phyloP scores from a whole-genome alignment of 1,284 basidiomycete genomes.

The Takashimella tepidaria region DNA sequence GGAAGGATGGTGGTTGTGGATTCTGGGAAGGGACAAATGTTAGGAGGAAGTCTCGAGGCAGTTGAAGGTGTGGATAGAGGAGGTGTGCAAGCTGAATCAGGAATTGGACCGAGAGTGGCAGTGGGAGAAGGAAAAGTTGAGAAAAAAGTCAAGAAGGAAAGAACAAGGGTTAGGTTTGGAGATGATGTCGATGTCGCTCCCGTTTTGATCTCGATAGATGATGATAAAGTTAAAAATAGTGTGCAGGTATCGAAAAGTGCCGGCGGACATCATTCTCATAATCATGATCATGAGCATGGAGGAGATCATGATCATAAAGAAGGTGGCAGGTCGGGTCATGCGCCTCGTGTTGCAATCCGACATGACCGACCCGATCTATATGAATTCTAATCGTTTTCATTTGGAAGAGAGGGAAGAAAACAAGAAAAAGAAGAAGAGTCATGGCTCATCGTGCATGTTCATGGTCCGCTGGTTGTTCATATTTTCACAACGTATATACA shows the following conservation, averaged over 20 bases:
- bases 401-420: no score
- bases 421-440: no score
- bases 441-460: no score
- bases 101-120: conserved; percentile 1
- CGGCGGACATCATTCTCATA: conserved; percentile 13
- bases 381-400: conserved; percentile 49
- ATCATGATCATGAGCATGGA: conserved; percentile 14
- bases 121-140: conserved; percentile 9
- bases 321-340: conserved; percentile 1
- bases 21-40: conserved; percentile 5
- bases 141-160: conserved; percentile 25
- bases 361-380: conserved; percentile 50
- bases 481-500: no score
- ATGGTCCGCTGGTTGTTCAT: no score
- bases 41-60: neutral
- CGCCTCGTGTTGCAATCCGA: conserved; percentile 25
- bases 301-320: conserved; percentile 7
- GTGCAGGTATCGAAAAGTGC: no score
- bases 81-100: conserved; percentile 2
- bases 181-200: conserved; percentile 26
- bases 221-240: conserved; percentile 3
- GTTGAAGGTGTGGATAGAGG: neutral
- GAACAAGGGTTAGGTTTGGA: conserved; percentile 38
- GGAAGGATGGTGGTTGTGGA: neutral
- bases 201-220: neutral